These are phyloP conservation scores for Pyrus communis DNA, from an alignment of 306 rosid species.

Conservation along the genomic window DNA sequence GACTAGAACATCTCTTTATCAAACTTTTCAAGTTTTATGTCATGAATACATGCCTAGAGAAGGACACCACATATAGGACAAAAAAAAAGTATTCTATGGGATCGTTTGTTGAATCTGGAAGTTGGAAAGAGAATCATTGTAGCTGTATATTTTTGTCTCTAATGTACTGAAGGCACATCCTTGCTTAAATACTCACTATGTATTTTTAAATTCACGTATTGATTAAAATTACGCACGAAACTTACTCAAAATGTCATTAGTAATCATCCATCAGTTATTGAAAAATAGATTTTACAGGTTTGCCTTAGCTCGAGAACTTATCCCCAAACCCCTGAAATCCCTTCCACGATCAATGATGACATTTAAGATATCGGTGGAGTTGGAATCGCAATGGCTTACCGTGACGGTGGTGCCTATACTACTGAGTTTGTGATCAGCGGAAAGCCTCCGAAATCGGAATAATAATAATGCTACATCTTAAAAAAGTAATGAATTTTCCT, in stretches of 20 bases:
- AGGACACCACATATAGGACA: background rate
- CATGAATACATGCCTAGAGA: background rate
- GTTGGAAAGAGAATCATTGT: background rate
- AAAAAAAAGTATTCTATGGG: background rate
- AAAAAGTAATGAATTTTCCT: conserved; percentile 37
- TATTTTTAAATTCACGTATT: no score
- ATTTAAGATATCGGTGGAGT: background rate
- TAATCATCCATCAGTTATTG: no score
- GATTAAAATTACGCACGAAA: no score
- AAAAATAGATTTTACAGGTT: background rate
- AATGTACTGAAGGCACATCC: background rate
- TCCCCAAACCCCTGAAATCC: background rate
- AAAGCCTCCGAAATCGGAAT: background rate
- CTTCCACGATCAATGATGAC: background rate
- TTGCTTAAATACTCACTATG: background rate
- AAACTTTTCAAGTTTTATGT: background rate
- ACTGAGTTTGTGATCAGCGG: background rate
- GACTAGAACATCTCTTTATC: background rate
- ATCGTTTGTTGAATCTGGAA: background rate
- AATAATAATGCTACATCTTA: background rate
- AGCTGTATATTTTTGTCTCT: background rate
- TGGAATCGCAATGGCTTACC: background rate
- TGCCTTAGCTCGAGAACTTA: background rate
- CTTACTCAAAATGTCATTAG: no score
- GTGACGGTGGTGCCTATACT: background rate